Percentiles rank a stretch among this genome's conserved stretches.
phyloP scores from a whole-genome alignment of 208 protist genomes.

The Zelonia costaricensis region DNA sequence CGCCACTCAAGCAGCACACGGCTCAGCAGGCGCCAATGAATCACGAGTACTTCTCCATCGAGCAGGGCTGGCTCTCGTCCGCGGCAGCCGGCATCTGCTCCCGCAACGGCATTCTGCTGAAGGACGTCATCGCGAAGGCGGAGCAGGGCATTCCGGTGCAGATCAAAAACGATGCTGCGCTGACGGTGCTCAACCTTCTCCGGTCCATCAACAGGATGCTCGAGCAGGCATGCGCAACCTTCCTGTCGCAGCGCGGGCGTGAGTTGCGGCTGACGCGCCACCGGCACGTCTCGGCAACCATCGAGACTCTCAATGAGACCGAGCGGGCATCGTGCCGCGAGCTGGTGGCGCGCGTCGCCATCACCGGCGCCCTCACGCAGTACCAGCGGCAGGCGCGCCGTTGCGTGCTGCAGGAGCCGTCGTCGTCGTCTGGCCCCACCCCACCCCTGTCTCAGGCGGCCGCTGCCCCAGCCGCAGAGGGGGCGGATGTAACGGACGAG shows the following conservation, averaged over 20 bases:
- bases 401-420: slow-evolving; percentile 13
- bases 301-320: slow-evolving; percentile 13
- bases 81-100: slow-evolving; percentile 34
- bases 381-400: slow-evolving; percentile 29
- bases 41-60: slow-evolving; percentile 31
- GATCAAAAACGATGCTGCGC: slow-evolving; percentile 15
- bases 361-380: slow-evolving; percentile 55
- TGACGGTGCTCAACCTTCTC: slow-evolving; percentile 12
- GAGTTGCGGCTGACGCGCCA: slow-evolving; percentile 20
- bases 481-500: neutral
- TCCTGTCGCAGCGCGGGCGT: slow-evolving; percentile 1
- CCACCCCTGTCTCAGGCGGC: slow-evolving; percentile 1
- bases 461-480: neutral
- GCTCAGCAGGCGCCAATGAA: neutral
- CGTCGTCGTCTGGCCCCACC: neutral
- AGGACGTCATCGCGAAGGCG: slow-evolving; percentile 29
- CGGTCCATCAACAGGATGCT: slow-evolving; percentile 2
- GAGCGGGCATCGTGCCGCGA: slow-evolving; percentile 55
- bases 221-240: slow-evolving; percentile 8
- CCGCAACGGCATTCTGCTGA: slow-evolving; percentile 20
- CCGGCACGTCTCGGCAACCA: neutral
- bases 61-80: slow-evolving; percentile 33
- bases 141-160: slow-evolving; percentile 25
- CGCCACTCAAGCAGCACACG: too few species aligned
- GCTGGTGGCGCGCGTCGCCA: slow-evolving; percentile 51